These are phyloP conservation scores for Hypoxylon sp. DNA, from an alignment of 2,329 filamentous ascomycete species.

Conservation along the genomic window DNA sequence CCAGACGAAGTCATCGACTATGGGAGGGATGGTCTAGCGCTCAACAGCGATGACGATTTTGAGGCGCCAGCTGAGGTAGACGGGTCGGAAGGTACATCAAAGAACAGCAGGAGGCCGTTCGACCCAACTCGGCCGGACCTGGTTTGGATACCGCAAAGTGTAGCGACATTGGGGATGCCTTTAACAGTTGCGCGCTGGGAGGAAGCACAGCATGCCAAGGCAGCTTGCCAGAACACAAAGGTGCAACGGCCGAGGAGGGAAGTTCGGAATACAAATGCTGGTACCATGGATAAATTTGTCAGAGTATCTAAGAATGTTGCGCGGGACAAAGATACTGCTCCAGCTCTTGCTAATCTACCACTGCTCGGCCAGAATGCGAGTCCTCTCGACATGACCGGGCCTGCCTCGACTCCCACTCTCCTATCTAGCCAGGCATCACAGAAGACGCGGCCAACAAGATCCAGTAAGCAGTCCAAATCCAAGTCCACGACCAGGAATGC, in stretches of 20 bases:
- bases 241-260: conserved; percentile 36
- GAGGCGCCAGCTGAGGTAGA: conserved; percentile 48
- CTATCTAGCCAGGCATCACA: conserved; percentile 19
- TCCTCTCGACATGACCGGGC: conserved; percentile 2
- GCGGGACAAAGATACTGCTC: conserved; percentile 3
- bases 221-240: conserved; percentile 38
- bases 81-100: conserved; percentile 35
- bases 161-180: conserved; percentile 71
- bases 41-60: conserved; percentile 73
- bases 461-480: conserved; percentile 45
- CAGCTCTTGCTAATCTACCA: conserved; percentile 1
- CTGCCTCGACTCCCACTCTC: conserved; percentile 15
- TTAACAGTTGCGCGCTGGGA: conserved; percentile 72
- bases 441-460: conserved; percentile 31
- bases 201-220: conserved; percentile 46
- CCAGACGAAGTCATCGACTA: conserved; percentile 65
- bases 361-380: conserved; percentile 8
- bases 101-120: conserved; percentile 56
- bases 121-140: conserved; percentile 72
- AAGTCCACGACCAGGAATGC: conserved; percentile 38
- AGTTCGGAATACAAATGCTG: conserved; percentile 35
- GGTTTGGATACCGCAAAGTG: conserved; percentile 72
- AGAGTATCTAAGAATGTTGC: conserved; percentile 49
- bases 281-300: conserved; percentile 53
- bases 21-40: conserved; percentile 62